A percentile compares a stretch with the other conserved stretches of the same genome.
Conservation (phyloP, 2,329 filamentous ascomycete species). For the Neospermospora avenae region DNA sequence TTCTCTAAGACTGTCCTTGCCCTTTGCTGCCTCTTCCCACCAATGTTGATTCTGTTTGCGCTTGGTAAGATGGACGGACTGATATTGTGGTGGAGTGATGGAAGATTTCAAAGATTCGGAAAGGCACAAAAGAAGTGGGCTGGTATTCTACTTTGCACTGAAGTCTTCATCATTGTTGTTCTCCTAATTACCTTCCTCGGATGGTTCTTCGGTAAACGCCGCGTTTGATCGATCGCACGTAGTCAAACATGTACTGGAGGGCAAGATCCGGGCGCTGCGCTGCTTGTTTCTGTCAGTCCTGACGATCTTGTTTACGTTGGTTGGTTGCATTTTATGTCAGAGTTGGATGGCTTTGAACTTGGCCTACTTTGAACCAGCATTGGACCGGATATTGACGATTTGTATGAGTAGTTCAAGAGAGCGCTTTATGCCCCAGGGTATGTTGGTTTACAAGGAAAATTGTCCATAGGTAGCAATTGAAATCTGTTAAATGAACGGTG, state of each 20-base stretch:
- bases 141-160: constrained; percentile 16
- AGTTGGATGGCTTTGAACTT: neutral
- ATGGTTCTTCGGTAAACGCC: constrained; percentile 14
- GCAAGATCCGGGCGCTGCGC: neutral
- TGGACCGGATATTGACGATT: neutral
- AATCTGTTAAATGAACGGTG: neutral
- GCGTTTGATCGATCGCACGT: neutral
- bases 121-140: constrained; percentile 28
- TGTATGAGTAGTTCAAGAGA: neutral
- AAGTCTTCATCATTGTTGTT: constrained; percentile 19
- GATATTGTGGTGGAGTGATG: constrained; percentile 27
- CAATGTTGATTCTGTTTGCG: constrained; percentile 28
- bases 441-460: neutral
- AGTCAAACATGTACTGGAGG: neutral
- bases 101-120: constrained; percentile 25
- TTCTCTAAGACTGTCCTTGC: constrained; percentile 27
- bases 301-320: neutral
- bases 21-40: constrained; percentile 31
- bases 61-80: constrained; percentile 28
- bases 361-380: neutral
- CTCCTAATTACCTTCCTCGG: constrained; percentile 23
- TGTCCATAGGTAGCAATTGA: neutral
- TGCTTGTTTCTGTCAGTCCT: neutral
- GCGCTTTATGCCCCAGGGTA: neutral
- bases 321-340: neutral